Conservation (phyloP, 75 land plant genomes). For the Pinus albicaulis region DNA sequence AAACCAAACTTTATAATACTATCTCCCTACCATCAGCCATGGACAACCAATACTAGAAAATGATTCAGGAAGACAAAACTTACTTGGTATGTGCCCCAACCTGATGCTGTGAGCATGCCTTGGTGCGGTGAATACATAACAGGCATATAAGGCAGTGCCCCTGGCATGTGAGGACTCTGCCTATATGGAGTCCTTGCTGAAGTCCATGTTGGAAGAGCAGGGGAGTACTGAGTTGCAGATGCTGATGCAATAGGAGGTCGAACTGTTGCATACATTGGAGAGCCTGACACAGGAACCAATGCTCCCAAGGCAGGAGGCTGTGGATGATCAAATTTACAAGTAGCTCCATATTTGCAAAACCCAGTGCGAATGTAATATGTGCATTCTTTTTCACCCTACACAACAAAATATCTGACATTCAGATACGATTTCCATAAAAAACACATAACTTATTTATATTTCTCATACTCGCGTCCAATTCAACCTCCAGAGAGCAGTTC, state of each 20-base stretch:
- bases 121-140: constrained; percentile 34
- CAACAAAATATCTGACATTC: background rate
- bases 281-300: constrained; percentile 33
- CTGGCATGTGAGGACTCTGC: constrained; percentile 40
- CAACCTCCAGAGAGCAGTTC: background rate
- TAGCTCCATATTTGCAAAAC: constrained; percentile 72
- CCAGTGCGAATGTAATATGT: constrained; percentile 90
- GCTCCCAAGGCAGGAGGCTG: constrained; percentile 51
- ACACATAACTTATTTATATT: background rate
- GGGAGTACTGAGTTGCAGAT: constrained; percentile 25
- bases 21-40: background rate
- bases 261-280: constrained; percentile 31
- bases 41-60: constrained; percentile 1
- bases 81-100: constrained; percentile 58
- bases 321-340: constrained; percentile 92
- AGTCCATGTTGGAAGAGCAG: constrained; percentile 55
- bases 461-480: background rate
- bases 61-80: constrained; percentile 12
- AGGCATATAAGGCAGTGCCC: constrained; percentile 40
- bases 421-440: background rate
- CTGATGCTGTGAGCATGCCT: constrained; percentile 31
- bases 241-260: constrained; percentile 37
- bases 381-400: constrained; percentile 82
- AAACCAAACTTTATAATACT: background rate
- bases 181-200: constrained; percentile 34